Conservation (phyloP, 768 basidiomycete genomes). For the Calocera viscosa region DNA sequence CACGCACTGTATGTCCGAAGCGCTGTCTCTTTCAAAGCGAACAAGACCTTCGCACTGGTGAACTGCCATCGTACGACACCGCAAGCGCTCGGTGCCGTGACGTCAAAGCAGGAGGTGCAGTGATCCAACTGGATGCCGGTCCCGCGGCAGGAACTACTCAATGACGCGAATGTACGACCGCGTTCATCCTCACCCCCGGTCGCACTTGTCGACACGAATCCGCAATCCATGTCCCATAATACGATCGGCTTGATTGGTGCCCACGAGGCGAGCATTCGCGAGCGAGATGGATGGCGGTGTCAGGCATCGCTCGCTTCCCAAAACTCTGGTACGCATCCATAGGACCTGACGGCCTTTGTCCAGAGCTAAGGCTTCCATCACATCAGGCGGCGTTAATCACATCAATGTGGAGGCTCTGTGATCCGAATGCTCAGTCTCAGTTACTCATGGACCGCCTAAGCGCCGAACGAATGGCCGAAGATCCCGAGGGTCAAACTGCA, state of each 20-base stretch:
- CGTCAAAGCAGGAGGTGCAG: neutral
- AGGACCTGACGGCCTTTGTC: neutral
- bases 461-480: neutral
- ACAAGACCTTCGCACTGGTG: too few relatives aligned
- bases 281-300: neutral
- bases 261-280: neutral
- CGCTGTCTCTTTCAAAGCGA: too few relatives aligned
- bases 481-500: neutral
- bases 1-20: too few relatives aligned
- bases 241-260: neutral
- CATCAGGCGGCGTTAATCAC: neutral
- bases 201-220: too few relatives aligned
- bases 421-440: neutral
- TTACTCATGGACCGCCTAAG: neutral
- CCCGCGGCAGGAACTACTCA: neutral
- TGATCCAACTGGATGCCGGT: neutral
- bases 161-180: neutral
- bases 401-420: neutral
- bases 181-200: too few relatives aligned
- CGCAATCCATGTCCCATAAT: neutral
- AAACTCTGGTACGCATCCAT: neutral
- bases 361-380: neutral
- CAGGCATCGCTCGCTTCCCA: neutral
- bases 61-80: constrained; percentile 3
- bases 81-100: too few relatives aligned